Percentiles rank a stretch among this genome's conserved stretches.
phyloP scores from a whole-genome alignment of 2,329 filamentous ascomycete species.

The Shiraia bambusicola region DNA sequence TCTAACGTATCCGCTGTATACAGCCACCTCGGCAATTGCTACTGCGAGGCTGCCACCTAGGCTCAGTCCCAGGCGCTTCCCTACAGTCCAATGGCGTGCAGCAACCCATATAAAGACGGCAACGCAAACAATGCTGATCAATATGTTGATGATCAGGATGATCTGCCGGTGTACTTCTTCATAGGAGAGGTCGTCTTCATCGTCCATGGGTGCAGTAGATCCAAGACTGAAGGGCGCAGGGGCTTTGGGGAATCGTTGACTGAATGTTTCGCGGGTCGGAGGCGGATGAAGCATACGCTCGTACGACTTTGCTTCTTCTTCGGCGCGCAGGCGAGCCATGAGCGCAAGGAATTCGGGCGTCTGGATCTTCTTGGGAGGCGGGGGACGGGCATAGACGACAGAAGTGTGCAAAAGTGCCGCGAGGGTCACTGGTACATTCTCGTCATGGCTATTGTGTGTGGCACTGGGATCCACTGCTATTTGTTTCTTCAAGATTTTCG shows the following conservation, averaged over 20 bases:
- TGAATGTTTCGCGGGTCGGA: slow-evolving; percentile 59
- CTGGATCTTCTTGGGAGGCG: slow-evolving; percentile 66
- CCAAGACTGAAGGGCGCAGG: slow-evolving; percentile 54
- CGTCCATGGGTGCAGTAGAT: slow-evolving; percentile 43
- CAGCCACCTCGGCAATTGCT: slow-evolving; percentile 72
- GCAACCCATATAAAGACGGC: slow-evolving; percentile 77
- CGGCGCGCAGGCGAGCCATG: slow-evolving; percentile 79
- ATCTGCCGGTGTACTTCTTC: slow-evolving; percentile 78
- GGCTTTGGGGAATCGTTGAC: slow-evolving; percentile 57
- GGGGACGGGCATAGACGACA: slow-evolving; percentile 74
- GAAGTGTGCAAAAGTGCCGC: slow-evolving; percentile 72
- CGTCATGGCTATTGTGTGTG: background rate
- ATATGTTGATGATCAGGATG: slow-evolving; percentile 83
- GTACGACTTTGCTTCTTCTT: slow-evolving; percentile 82
- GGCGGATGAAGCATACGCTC: slow-evolving; percentile 72
- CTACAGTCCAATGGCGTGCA: slow-evolving; percentile 73
- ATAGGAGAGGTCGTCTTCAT: slow-evolving; percentile 65
- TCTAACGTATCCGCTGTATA: slow-evolving; percentile 75
- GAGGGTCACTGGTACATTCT: slow-evolving; percentile 49
- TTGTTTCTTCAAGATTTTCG: slow-evolving; percentile 52
- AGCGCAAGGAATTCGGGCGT: slow-evolving; percentile 80
- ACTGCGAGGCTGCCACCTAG: slow-evolving; percentile 70
- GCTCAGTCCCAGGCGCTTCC: slow-evolving; percentile 68
- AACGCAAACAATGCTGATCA: slow-evolving; percentile 81
- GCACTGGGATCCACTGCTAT: slow-evolving; percentile 4